These are phyloP conservation scores for Rhizopus stolonifer DNA, from an alignment of 371 early-diverging fungal genomes.

Conservation along the genomic window DNA sequence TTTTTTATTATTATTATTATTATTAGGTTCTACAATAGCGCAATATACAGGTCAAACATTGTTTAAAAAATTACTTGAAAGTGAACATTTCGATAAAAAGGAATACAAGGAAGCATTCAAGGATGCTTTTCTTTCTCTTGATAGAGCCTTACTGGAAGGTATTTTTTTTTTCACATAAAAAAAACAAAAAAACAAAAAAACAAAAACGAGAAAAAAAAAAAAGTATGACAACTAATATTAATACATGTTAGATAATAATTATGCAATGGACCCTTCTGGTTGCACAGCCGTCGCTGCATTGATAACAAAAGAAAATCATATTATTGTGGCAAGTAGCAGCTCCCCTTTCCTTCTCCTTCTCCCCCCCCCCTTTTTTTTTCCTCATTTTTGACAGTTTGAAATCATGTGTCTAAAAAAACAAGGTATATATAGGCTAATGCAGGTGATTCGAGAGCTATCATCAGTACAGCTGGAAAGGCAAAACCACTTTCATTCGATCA, in stretches of 20 bases:
- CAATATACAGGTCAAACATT: constrained; percentile 77
- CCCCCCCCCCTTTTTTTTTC: no score
- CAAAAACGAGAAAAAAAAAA: background rate
- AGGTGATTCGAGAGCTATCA: constrained; percentile 90
- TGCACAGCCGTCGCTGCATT: constrained; percentile 82
- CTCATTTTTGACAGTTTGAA: no score
- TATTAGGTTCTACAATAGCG: constrained; percentile 69
- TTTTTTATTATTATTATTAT: background rate
- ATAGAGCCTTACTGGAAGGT: constrained; percentile 78
- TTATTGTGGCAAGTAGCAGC: constrained; percentile 25
- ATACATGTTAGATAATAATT: constrained; percentile 61
- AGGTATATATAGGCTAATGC: constrained; percentile 84
- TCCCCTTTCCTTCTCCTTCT: background rate
- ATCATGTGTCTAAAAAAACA: no score
- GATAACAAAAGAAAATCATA: constrained; percentile 24
- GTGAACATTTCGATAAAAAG: constrained; percentile 60
- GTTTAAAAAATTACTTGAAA: constrained; percentile 65
- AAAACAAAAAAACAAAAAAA: background rate
- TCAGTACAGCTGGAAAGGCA: constrained; percentile 70
- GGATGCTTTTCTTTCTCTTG: constrained; percentile 80
- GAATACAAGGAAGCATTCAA: constrained; percentile 77
- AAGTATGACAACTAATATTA: background rate
- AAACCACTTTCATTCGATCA: constrained; percentile 84
- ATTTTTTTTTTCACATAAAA: no score
- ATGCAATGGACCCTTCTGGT: constrained; percentile 79